These are phyloP conservation scores for Talaromyces ruber DNA, from an alignment of 495 filamentous ascomycete species.

Conservation along the genomic window DNA sequence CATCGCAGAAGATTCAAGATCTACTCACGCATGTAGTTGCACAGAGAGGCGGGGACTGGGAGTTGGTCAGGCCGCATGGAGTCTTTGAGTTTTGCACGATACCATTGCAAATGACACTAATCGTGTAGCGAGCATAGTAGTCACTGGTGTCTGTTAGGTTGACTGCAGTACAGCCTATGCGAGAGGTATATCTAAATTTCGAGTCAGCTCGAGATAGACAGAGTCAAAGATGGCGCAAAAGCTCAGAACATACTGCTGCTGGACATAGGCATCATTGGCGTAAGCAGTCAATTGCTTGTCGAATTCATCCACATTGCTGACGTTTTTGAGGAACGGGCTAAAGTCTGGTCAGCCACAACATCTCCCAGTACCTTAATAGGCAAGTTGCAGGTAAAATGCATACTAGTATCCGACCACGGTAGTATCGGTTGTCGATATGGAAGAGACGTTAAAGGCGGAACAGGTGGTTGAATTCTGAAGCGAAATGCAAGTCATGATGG, in stretches of 20 bases:
- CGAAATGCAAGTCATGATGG: conserved; percentile 59
- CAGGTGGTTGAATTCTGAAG: conserved; percentile 72
- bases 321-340: conserved; percentile 82
- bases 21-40: conserved; percentile 77
- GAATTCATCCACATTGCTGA: conserved; percentile 68
- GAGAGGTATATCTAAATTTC: conserved; percentile 53
- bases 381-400: conserved; percentile 17
- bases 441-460: conserved; percentile 73
- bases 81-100: conserved; percentile 84
- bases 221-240: conserved; percentile 3
- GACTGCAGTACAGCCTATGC: conserved; percentile 75
- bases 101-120: conserved; percentile 85
- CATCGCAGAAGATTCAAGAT: background rate
- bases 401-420: conserved; percentile 67
- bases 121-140: conserved; percentile 91
- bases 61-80: conserved; percentile 55
- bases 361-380: conserved; percentile 1
- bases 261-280: conserved; percentile 63
- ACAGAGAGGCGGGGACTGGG: conserved; percentile 69
- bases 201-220: conserved; percentile 8
- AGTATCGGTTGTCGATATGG: conserved; percentile 60
- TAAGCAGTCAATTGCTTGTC: conserved; percentile 68
- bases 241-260: conserved; percentile 54
- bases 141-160: conserved; percentile 72
- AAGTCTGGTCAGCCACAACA: conserved; percentile 17